Conservation (phyloP, 345 rosid species). For the Eucalyptus sp. region DNA sequence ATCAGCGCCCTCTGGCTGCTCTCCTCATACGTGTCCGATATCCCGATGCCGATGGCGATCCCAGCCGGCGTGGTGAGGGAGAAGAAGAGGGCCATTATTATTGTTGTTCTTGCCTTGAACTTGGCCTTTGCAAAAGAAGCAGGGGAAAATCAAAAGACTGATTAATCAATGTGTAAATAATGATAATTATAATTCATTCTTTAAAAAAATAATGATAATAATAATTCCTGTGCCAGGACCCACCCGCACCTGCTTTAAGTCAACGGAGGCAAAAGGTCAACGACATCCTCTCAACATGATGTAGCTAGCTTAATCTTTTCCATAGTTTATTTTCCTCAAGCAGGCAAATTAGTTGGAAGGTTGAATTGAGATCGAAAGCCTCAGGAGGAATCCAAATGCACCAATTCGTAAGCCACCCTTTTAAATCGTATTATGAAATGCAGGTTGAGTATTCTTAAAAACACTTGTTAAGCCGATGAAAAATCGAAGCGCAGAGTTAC, state of each 20-base stretch:
- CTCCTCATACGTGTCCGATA: conserved; percentile 30
- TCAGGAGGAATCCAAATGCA: neutral
- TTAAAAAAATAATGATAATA: neutral
- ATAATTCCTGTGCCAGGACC: neutral
- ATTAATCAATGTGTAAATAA: neutral
- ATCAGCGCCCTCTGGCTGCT: conserved; percentile 42
- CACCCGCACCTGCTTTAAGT: neutral
- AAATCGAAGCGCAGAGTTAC: accelerated
- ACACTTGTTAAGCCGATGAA: neutral
- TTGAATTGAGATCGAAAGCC: neutral
- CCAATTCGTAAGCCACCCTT: no score
- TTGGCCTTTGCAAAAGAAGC: neutral
- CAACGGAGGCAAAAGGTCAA: neutral
- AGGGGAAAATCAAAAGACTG: neutral
- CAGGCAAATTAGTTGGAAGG: neutral
- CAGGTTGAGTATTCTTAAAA: no score
- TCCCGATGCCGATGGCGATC: conserved; percentile 41
- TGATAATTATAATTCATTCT: neutral
- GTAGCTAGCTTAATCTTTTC: neutral
- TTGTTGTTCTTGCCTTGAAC: conserved; percentile 1
- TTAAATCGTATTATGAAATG: no score
- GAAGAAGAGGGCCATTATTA: conserved; percentile 46
- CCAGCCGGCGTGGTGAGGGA: conserved; percentile 53
- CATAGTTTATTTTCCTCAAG: neutral
- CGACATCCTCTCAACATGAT: neutral